Evolutionary conservation across 345 rosid genomes (phyloP), one percentile per base, ranked within the genome.

Genomic region (Pseudoturritis turrita): DNA sequence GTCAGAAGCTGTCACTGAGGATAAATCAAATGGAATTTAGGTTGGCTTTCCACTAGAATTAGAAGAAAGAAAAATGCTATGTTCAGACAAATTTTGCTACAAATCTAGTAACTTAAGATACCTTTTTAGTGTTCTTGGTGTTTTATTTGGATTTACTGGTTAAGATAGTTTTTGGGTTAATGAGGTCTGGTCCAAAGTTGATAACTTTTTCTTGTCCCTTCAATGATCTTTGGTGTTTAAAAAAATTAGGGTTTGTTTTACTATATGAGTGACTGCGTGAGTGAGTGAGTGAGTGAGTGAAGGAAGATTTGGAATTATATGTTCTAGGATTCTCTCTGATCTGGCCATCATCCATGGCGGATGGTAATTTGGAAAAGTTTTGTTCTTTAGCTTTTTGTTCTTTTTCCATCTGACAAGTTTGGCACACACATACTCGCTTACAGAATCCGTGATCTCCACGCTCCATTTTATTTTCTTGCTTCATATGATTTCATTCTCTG

Each of bases 351-450:
- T 47, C 75, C n/a, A 55, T 76, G 75, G 59, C 54, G 40, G 35
- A 63, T 70, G 55, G 63, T 55, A 54, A 63, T 62, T 62, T 68
- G 52, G 75, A 47, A 61, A 70, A 40, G 62, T 70, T 47, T 76
- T 62, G 60, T 76, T 60, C 69, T 75, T 61, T 75, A 25, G 74
- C 78, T 68, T 69, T 75, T 75, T 58, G 50, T 62, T 39, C 65
- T 63, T 63, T 76, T 55, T 10, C 55, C 59, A 19, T 50, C 72
- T 50, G 77, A 73, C 77, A 54, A 26, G 28, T 62, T 50, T 58
- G 43, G 46, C 46, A 68, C 65, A 64, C 35, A 28, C 22, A 51
- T 43, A 75, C 60, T 52, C 65, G 36, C 45, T 37, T 26, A 33
- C 9, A 55, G 2, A 14, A 5, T 8, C 31, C 19, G 12, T 75